phyloP scores from a whole-genome alignment of 208 protist species.

The Phytomonas sp. region DNA sequence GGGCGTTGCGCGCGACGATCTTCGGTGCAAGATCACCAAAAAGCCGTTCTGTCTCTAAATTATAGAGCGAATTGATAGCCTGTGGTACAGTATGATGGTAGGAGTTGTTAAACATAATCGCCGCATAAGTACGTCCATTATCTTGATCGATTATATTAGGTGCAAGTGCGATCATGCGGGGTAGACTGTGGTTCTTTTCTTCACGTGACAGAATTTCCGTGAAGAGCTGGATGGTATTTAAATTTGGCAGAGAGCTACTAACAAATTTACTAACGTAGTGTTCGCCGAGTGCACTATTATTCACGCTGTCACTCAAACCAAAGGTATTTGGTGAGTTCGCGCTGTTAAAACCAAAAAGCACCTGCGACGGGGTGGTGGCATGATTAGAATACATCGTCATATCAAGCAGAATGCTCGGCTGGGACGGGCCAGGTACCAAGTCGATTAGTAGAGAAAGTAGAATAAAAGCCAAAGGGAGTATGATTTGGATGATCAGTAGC shows the following conservation, averaged over 20 bases:
- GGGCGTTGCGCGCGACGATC: conserved; percentile 41
- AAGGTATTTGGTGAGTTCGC: conserved; percentile 20
- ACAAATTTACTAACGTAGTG: conserved; percentile 17
- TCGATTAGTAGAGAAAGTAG: conserved; percentile 64
- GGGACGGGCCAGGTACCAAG: conserved; percentile 35
- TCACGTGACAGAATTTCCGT: conserved; percentile 11
- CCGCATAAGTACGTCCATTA: conserved; percentile 4
- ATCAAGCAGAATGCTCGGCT: conserved; percentile 52
- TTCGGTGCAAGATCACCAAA: conserved; percentile 20
- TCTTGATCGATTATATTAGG: conserved; percentile 5
- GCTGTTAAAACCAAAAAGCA: conserved; percentile 17
- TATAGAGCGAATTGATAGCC: conserved; percentile 45
- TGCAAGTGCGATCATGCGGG: conserved; percentile 41
- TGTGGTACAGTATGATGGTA: conserved; percentile 44
- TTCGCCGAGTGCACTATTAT: conserved; percentile 18
- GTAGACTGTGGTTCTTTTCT: conserved; percentile 22
- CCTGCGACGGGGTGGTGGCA: conserved; percentile 27
- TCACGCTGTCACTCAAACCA: conserved; percentile 12
- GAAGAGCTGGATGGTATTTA: conserved; percentile 6
- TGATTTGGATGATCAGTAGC: conserved; percentile 65
- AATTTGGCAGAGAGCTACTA: conserved; percentile 4
- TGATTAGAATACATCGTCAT: conserved; percentile 59
- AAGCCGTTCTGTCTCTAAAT: conserved; percentile 38
- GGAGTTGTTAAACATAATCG: conserved; percentile 57
- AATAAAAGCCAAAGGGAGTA: conserved; percentile 68